phyloP scores from a whole-genome alignment of 306 rosid genomes.

The Luffa acutangula region DNA sequence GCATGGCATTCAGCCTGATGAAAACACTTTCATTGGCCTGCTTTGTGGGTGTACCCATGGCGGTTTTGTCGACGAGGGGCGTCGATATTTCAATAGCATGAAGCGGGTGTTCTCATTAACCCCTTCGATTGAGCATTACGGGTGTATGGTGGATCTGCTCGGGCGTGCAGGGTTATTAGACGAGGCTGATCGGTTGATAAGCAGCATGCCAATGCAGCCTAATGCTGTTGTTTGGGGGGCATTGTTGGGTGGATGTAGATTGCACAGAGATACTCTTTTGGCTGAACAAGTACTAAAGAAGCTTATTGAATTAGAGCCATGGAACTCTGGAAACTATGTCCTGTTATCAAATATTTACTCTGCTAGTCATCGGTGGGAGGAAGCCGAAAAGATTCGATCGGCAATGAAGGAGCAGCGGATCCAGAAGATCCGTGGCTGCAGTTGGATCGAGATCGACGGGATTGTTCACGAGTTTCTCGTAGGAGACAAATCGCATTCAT shows the following conservation, averaged over 20 bases:
- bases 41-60: conserved; percentile 73
- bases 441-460: background rate
- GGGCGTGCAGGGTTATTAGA: background rate
- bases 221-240: conserved; percentile 6
- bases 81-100: conserved; percentile 41
- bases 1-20: conserved; percentile 42
- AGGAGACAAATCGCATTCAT: conserved; percentile 37
- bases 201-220: conserved; percentile 1
- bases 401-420: conserved; percentile 43
- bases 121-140: background rate
- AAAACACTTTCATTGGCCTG: conserved; percentile 52
- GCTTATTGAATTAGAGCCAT: conserved; percentile 62
- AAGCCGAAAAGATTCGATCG: conserved; percentile 49
- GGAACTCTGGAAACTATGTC: conserved; percentile 69
- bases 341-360: conserved; percentile 69
- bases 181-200: background rate
- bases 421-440: conserved; percentile 42
- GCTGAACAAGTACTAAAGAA: conserved; percentile 25
- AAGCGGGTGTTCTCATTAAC: conserved; percentile 26
- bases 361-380: conserved; percentile 44
- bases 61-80: conserved; percentile 60
- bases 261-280: background rate
- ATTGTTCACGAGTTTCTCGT: background rate
- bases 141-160: conserved; percentile 3
- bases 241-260: background rate